Evolutionary conservation across 495 filamentous ascomycete species (phyloP).

Genomic region (Neohortaea acidophila): DNA sequence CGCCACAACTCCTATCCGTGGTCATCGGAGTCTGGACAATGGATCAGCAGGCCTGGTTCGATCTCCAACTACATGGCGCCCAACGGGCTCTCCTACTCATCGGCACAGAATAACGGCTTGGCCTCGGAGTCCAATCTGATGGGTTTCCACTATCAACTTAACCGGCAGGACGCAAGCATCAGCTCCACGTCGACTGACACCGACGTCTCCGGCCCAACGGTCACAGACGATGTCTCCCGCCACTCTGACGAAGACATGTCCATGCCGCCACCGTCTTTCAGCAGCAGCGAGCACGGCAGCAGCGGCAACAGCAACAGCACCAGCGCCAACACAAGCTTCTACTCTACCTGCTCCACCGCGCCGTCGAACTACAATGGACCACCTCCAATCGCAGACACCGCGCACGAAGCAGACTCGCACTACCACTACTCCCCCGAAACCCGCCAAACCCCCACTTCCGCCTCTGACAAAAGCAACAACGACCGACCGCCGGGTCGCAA

Average conservation of each 20-base stretch:
- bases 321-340: neutral
- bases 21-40: constrained; percentile 10
- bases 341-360: neutral
- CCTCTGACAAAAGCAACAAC: constrained; percentile 17
- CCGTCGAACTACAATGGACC: too few species aligned
- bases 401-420: constrained; percentile 11
- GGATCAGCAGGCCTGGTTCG: neutral
- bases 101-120: too few species aligned
- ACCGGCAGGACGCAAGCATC: too few species aligned
- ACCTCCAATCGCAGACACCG: neutral
- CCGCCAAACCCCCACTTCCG: constrained; percentile 1
- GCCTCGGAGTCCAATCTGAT: neutral
- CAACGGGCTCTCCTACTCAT: too few species aligned
- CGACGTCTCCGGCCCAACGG: neutral
- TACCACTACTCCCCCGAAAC: constrained; percentile 4
- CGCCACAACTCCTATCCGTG: constrained; percentile 14
- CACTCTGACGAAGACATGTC: neutral
- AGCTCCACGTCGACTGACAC: neutral
- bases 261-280: neutral
- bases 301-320: neutral
- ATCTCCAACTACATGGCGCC: too few species aligned
- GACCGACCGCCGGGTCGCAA: constrained; percentile 15
- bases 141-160: too few species aligned
- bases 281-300: neutral
- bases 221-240: neutral